Evolutionary conservation across 2,329 filamentous ascomycete genomes (phyloP).

Genomic region (Fusarium ambrosium): DNA sequence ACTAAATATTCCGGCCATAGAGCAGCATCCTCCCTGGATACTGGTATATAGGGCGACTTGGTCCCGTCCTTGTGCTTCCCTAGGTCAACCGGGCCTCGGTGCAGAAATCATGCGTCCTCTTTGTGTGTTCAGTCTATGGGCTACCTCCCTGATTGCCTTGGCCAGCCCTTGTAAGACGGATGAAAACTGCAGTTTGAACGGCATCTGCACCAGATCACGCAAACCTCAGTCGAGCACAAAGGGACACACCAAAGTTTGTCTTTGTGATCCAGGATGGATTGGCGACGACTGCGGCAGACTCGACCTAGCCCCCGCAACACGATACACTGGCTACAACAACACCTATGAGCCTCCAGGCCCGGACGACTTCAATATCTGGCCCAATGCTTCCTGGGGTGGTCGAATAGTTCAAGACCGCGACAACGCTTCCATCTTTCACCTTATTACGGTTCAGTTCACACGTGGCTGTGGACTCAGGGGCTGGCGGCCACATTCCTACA

Average conservation of each 20-base stretch:
- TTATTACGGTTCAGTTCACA: conserved; percentile 60
- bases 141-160: fast-evolving
- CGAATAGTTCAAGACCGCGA: conserved; percentile 59
- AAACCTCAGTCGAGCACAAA: not conserved
- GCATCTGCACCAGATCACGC: conserved; percentile 37
- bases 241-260: conserved; percentile 22
- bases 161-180: conserved; percentile 32
- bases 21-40: not conserved
- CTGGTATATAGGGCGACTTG: not conserved
- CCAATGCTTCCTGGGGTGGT: conserved; percentile 63
- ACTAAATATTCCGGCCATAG: not conserved
- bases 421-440: conserved; percentile 57
- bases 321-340: conserved; percentile 61
- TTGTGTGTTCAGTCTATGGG: not conserved
- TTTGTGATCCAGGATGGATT: conserved; percentile 59
- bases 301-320: conserved; percentile 57
- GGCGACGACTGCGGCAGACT: conserved; percentile 59
- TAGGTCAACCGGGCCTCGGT: not conserved
- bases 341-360: conserved; percentile 55
- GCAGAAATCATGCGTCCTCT: not conserved
- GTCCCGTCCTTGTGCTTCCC: not conserved
- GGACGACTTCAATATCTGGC: not conserved
- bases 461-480: conserved; percentile 60
- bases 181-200: conserved; percentile 51
- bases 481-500: conserved; percentile 62